These are phyloP conservation scores for Panellus pusillus DNA, from an alignment of 768 basidiomycete species.

Conservation along the genomic window DNA sequence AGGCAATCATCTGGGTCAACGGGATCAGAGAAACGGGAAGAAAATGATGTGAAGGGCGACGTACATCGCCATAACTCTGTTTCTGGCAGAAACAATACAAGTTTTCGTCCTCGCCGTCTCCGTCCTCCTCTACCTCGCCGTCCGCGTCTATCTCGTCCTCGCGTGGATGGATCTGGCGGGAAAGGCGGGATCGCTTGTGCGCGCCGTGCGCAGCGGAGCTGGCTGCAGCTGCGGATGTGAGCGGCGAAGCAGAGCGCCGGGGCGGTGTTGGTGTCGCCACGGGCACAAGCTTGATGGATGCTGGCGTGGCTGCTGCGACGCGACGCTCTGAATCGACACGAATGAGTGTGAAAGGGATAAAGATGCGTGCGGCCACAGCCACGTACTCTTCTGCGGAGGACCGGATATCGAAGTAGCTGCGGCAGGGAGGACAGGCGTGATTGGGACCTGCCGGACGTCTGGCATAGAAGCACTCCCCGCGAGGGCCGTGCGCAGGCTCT, in stretches of 20 bases:
- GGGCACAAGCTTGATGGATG: conserved; percentile 43
- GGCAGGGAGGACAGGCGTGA: conserved; percentile 23
- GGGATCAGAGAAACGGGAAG: not conserved
- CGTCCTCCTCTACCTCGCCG: conserved; percentile 35
- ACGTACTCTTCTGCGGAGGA: conserved; percentile 44
- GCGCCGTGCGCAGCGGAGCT: conserved; percentile 23
- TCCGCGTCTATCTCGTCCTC: conserved; percentile 36
- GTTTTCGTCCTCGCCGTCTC: conserved; percentile 47
- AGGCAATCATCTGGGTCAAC: conserved; percentile 61
- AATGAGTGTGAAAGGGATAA: not conserved
- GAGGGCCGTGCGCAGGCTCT: conserved; percentile 44
- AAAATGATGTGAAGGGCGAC: conserved; percentile 13
- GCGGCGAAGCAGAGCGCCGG: conserved; percentile 46
- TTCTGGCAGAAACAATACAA: conserved; percentile 55
- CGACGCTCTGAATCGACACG: conserved; percentile 37
- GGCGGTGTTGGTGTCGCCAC: conserved; percentile 36
- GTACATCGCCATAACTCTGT: conserved; percentile 51
- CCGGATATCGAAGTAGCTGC: conserved; percentile 23
- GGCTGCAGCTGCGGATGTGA: conserved; percentile 30
- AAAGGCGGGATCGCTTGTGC: conserved; percentile 47
- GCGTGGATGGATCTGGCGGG: conserved; percentile 43
- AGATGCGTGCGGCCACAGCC: not conserved
- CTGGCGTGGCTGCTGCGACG: conserved; percentile 31
- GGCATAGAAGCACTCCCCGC: conserved; percentile 31
- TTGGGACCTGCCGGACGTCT: conserved; percentile 26